Evolutionary conservation across 768 basidiomycete genomes (phyloP), one percentile per base, ranked within the genome.

Genomic region (Pleurotus citrinopileatus): DNA sequence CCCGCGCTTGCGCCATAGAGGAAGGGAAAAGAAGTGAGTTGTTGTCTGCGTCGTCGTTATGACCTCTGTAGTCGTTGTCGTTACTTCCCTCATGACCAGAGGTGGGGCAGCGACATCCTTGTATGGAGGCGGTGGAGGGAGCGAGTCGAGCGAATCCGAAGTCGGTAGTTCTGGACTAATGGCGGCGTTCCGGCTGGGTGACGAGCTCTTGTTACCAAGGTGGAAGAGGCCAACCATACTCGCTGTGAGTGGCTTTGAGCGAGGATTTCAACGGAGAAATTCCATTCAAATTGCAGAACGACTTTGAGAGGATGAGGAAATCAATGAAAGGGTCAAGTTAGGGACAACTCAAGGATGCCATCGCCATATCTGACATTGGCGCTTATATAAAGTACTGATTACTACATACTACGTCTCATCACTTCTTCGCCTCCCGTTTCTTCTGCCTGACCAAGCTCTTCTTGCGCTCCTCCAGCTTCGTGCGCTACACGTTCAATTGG

Each of bases 11-110:
- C 74, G 79, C 86, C 85, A 87, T 56, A 77, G 73, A 13, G 86
- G 82, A 22, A 85, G 67, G 20, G 86, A 83, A 67, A 89, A 82
- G 68, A 88, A 82, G 67, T 82, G 83, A 20, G 81, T 77, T 10
- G 79, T 72, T 10, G 77, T 76, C 47, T 73, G 71, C 10, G 77
- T 76, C 6, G 75, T 73, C 7, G 76, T 73, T n/a, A 75, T 69
- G 34, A 69, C 66, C 58, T 73, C 71, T 19, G 77, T 79, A 23
- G 77, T 79, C 46, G 77, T 78, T 23, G 77, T 77, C 32, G 71
- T 77, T 62, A 75, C 76, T 43, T 77, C 62, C 28, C 78, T 61
- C 22, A 77, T 54, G 45, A 73, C 63, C 27, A 74, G 67, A 29
- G 71, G 55, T 56, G 61, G 55, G 26, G 59, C 43, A 29, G 60